Base-by-base conservation (phyloP, 2,329 filamentous ascomycete genomes). In the Raffaelea ambrosiae region DNA sequence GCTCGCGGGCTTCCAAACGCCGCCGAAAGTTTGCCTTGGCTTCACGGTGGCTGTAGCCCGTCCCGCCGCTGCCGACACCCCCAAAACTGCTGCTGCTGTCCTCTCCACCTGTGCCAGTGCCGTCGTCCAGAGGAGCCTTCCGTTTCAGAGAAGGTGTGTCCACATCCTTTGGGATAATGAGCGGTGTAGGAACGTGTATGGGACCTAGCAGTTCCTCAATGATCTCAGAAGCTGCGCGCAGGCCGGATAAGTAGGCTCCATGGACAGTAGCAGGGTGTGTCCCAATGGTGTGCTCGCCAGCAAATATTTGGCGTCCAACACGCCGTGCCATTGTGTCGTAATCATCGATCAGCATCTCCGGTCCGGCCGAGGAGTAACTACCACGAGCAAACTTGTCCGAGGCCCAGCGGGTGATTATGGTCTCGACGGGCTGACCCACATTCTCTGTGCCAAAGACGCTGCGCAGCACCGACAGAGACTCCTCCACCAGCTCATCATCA, bases 211-310 rank as follows among this genome's bases (percentile, higher is more conserved):
- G 77, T 3, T 79, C 71, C 47, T 91, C 83, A 35, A 95, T 71
- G 3, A 98, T 78, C 59, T 97, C 90, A 3, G 86, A 84, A 11
- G 93, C 93, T 3, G 86, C 93, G 44, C 93, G 83, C 5, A 98
- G 73, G 3, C 93, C 94, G 2, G 93, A 96, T 4, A 98, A 72
- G 61, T 97, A 98, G 9, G 93, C 94, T 5, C 93, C 93, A 57
- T 98, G 93, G 1, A 98, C 93, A 2, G 93, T 98, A 29, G 94
- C 93, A 13, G 94, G 93, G 61, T 98, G 90, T 1, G 89, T 95
- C 42, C 88, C 89, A 57, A 87, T 96, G 1, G 94, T 98, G 51
- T 95, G 93, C 66, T 98, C 93, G 43, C 93, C 93, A 16, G 91
- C 93, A 65, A 98, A 98, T 65, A 91, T 88, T 9, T 98, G 71